Base-by-base conservation (phyloP, 805 yeast genomes). In the Barnettozyma botsteinii region DNA sequence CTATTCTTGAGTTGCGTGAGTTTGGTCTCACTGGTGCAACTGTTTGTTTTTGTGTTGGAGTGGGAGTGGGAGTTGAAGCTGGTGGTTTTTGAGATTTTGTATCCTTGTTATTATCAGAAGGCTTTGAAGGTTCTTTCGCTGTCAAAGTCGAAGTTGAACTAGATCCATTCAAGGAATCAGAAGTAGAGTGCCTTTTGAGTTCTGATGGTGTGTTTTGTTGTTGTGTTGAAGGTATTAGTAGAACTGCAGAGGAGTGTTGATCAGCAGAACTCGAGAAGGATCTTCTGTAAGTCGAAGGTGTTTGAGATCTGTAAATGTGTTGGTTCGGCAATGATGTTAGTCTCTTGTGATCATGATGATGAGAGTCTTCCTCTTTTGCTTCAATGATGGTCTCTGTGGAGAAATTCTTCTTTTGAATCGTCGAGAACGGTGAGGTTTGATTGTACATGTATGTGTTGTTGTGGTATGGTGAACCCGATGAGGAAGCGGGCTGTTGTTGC, bases 341-440 rank as follows among this genome's bases (percentile, higher is more conserved):
- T 26, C 53, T 39, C 37, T 48, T 45, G 5, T 41, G 18, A 14
- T 38, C 33, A 20, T 40, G 35, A 24, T 35, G 45, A 15, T n/a
- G n/a, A n/a, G n/a, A n/a, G n/a, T 52, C 54, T 20, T 49, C 56
- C 26, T 52, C 58, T 29, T 45, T 51, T 13, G 46, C 46, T 35
- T 55, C 59, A 0, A 40, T 14, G 17, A 55, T 55, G 3, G 57
- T 51, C 25, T 53, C 59, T 17, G 41, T 43, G 4, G 53, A 42
- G 8, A 47, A 31, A 19, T 46, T 43, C 24, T 42, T 53, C 31
- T 37, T 47, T 19, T 38, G 21, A 17, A 31, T n/a, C 9, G 10
- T 22, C 18, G 30, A 21, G 23, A 18, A 20, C 17, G 28, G n/a
- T 15, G 38, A 17, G 15, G 26, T 6, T 13, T 9, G 18, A 26